Base-by-base conservation (phyloP, 108 stramenopile species). In the Skeletonema marinoi region DNA sequence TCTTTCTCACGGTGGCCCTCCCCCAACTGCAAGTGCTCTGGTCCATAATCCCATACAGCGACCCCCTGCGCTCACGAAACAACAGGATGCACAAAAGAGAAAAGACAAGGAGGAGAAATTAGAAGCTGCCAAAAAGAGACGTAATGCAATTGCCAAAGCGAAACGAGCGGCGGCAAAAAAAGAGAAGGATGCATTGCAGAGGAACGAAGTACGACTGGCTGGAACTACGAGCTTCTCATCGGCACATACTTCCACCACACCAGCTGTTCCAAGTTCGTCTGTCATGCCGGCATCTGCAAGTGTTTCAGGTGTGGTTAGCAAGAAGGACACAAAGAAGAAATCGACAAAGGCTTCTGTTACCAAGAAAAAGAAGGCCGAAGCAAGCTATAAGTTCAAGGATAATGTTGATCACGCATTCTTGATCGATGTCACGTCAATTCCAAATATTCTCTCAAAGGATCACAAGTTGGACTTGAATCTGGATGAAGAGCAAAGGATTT, bases 371-470 rank as follows among this genome's bases (percentile, higher is more conserved):
- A 71, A 63, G 46, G 32, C 56, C 0, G 63, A 35, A 12, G 71
- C 70, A 7, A 81, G 85, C 76, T 82, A 83, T 60, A 82, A 86
- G 32, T 67, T 88, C 17, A 92, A 91, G 93, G 84, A 92, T 78
- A 60, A 82, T 82, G 72, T 95, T 0, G 89, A 95, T 75, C 91
- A 92, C 69, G 86, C 90, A 7, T 85, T 91, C 17, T 69, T 87
- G 29, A 89, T 90, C 66, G 89, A 91, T 83, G 85, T 70, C 58
- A 87, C 82, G 56, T 82, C 85, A 16, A 66, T 89, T 6, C 85
- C 88, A 13, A 78, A 61, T 38, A 69, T 91, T 21, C 60, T 90
- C 29, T 84, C 87, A 21, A 78, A 74, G 42, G 77, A 78, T 17
- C 41, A 74, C 50, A 81, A 81, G 75, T 19, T 81, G 14, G 68